Percentiles rank a stretch among this genome's conserved stretches.
Evolutionary conservation across 2,329 filamentous ascomycete species (phyloP).

Genomic region (Scedosporium minutisporum): DNA sequence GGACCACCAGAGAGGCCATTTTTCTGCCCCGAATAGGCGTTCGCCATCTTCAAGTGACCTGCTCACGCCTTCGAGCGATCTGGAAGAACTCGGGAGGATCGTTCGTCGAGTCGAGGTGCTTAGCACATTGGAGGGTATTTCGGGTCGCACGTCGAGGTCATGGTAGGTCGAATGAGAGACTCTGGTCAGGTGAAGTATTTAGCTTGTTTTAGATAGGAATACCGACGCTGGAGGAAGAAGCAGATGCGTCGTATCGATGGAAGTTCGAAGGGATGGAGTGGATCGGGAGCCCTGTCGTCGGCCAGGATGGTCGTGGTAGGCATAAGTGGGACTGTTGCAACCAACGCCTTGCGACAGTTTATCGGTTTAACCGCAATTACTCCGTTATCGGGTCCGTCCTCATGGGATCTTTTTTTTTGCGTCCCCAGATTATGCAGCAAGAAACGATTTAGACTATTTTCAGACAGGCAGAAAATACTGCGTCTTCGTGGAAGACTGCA

Average conservation of each 20-base stretch:
- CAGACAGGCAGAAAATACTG: background rate
- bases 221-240: background rate
- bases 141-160: background rate
- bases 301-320: background rate
- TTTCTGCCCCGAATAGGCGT: background rate
- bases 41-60: background rate
- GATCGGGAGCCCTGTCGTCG: background rate
- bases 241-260: background rate
- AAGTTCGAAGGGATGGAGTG: background rate
- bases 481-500: background rate
- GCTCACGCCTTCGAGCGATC: background rate
- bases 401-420: background rate
- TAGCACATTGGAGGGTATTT: background rate
- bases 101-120: background rate
- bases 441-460: background rate
- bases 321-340: background rate
- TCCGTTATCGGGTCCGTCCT: background rate
- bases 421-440: background rate
- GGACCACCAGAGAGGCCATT: background rate
- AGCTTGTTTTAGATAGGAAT: background rate
- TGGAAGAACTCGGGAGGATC: background rate
- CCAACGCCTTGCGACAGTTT: background rate
- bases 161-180: background rate
- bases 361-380: background rate
- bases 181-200: background rate